Evolutionary conservation across 441 rosid genomes (phyloP).

Genomic region (Viola pubescens): DNA sequence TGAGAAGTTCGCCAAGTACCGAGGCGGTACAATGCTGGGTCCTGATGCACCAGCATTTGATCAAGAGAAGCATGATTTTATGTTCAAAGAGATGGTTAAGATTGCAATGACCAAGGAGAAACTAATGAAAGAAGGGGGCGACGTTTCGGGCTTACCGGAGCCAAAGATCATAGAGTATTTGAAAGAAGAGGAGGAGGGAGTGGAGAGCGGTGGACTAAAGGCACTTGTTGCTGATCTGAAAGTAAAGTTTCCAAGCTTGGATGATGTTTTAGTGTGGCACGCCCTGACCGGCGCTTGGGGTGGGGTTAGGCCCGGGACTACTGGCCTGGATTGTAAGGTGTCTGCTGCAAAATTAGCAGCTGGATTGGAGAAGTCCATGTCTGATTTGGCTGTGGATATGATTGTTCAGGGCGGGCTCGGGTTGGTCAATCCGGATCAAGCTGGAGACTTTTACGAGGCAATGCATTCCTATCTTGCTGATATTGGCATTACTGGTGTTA

Average conservation of each 20-base stretch:
- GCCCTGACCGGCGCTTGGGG: slow-evolving; percentile 78
- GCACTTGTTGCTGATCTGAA: slow-evolving; percentile 53
- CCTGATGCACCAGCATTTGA: background rate
- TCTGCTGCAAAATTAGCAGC: slow-evolving; percentile 38
- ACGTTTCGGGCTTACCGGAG: slow-evolving; percentile 24
- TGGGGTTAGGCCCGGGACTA: slow-evolving; percentile 49
- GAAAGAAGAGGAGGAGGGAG: background rate
- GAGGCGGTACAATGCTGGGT: background rate
- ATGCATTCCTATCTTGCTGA: slow-evolving; percentile 50
- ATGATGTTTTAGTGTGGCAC: slow-evolving; percentile 65
- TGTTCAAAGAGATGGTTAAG: background rate
- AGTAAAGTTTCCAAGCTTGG: slow-evolving; percentile 47
- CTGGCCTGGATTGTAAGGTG: slow-evolving; percentile 33
- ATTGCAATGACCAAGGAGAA: background rate
- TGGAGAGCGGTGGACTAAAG: slow-evolving; percentile 33
- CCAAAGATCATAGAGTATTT: slow-evolving; percentile 11
- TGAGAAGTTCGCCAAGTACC: slow-evolving; percentile 41
- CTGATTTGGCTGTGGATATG: slow-evolving; percentile 67
- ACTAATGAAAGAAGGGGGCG: background rate
- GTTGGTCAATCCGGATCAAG: slow-evolving; percentile 42
- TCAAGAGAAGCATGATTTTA: background rate
- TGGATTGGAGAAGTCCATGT: slow-evolving; percentile 50
- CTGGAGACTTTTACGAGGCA: slow-evolving; percentile 44
- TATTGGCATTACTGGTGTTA: slow-evolving; percentile 63
- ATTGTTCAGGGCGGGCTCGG: slow-evolving; percentile 49